Percentiles rank a stretch among this genome's conserved stretches.
phyloP scores from a whole-genome alignment of 768 basidiomycete species.

The Tylopilus plumbeoviolaceoides region DNA sequence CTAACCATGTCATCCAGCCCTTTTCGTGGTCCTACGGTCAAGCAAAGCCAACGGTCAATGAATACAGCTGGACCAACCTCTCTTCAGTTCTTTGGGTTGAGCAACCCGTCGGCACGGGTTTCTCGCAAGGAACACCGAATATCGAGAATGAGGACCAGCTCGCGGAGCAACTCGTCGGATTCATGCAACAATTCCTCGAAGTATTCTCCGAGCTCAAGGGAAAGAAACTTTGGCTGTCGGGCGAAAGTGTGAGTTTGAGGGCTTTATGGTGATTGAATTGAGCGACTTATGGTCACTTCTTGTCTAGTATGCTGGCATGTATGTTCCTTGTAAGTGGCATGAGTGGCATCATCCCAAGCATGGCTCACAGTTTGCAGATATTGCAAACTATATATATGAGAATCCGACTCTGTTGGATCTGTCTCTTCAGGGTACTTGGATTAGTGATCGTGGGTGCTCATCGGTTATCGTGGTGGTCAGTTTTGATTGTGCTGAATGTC shows the following conservation, averaged over 20 bases:
- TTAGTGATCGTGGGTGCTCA: slow-evolving; percentile 58
- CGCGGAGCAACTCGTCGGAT: slow-evolving; percentile 50
- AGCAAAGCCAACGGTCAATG: slow-evolving; percentile 59
- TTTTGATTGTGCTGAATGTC: background rate
- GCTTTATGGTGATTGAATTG: too few relatives aligned
- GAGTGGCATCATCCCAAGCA: background rate
- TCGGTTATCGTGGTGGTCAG: background rate
- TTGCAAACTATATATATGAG: slow-evolving; percentile 69
- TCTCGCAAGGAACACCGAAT: slow-evolving; percentile 65
- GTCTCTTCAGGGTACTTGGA: slow-evolving; percentile 66
- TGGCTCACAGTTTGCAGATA: slow-evolving; percentile 40
- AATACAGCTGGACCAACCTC: slow-evolving; percentile 76
- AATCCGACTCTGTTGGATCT: slow-evolving; percentile 51
- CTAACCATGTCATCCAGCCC: slow-evolving; percentile 40
- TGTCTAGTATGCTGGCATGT: slow-evolving; percentile 71
- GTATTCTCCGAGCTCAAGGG: slow-evolving; percentile 71
- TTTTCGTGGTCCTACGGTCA: slow-evolving; percentile 62
- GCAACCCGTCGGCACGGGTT: slow-evolving; percentile 65
- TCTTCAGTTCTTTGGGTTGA: slow-evolving; percentile 53
- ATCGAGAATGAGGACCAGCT: slow-evolving; percentile 56
- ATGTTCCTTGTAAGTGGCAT: slow-evolving; percentile 48
- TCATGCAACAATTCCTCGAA: slow-evolving; percentile 71
- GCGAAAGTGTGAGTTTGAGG: slow-evolving; percentile 61
- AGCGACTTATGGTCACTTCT: background rate
- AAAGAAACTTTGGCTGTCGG: slow-evolving; percentile 66